phyloP scores from a whole-genome alignment of 169 alveolate species.

The Cryptosporidium meleagridis region DNA sequence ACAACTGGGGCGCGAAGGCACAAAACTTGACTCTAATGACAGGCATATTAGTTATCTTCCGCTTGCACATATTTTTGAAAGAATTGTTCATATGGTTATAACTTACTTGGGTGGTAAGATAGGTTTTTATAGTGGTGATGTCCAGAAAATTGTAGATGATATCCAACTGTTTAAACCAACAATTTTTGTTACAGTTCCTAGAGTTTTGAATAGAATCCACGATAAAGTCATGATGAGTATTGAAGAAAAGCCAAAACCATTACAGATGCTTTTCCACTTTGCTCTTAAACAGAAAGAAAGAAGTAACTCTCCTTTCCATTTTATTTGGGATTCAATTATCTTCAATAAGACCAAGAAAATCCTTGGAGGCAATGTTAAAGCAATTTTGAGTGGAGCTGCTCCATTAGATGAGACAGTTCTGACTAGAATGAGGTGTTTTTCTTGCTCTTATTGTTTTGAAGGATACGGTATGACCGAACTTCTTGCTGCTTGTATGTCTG shows the following conservation, averaged over 20 bases:
- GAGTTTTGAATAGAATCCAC: slow-evolving; percentile 91
- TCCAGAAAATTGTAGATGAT: slow-evolving; percentile 83
- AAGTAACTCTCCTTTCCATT: slow-evolving; percentile 33
- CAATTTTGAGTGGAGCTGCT: slow-evolving; percentile 91
- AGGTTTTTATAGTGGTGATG: slow-evolving; percentile 85
- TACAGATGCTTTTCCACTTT: slow-evolving; percentile 82
- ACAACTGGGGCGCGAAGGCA: slow-evolving; percentile 54
- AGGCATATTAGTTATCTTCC: slow-evolving; percentile 85
- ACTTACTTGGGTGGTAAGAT: slow-evolving; percentile 78
- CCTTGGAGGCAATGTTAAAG: slow-evolving; percentile 91
- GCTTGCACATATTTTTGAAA: slow-evolving; percentile 86
- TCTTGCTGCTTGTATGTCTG: slow-evolving; percentile 86
- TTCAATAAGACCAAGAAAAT: slow-evolving; percentile 85
- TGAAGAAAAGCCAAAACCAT: slow-evolving; percentile 78
- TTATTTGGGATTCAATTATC: slow-evolving; percentile 77
- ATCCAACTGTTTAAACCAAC: slow-evolving; percentile 92
- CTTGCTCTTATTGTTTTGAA: slow-evolving; percentile 87
- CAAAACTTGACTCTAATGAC: slow-evolving; percentile 75
- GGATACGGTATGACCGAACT: slow-evolving; percentile 96
- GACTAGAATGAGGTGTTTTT: slow-evolving; percentile 85
- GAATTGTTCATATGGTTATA: slow-evolving; percentile 76
- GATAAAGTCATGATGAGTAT: slow-evolving; percentile 86
- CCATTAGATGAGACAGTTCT: slow-evolving; percentile 86
- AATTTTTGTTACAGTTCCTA: slow-evolving; percentile 94
- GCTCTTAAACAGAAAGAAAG: slow-evolving; percentile 78